Evolutionary conservation across 805 yeast species (phyloP).

Genomic region (Limtongia smithiae): DNA sequence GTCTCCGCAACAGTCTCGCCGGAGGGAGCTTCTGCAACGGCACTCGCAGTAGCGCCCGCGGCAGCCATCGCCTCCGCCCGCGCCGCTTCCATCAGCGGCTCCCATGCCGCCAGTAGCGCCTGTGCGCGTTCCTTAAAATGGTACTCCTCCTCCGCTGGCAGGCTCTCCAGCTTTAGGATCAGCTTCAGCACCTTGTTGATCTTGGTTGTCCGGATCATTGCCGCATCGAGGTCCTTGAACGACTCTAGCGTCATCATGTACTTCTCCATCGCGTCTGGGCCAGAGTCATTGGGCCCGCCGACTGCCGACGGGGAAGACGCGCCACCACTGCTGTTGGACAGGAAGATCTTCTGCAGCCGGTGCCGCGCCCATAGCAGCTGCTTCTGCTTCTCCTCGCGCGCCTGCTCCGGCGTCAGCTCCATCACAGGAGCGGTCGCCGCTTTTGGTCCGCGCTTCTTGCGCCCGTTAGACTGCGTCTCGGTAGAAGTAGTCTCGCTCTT

Average conservation of each 20-base stretch:
- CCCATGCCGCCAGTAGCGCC: constrained; percentile 33
- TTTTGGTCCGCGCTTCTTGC: constrained; percentile 2
- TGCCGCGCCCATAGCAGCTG: constrained; percentile 35
- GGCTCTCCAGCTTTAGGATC: constrained; percentile 32
- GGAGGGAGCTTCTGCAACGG: too few species aligned
- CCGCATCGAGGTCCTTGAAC: constrained; percentile 33
- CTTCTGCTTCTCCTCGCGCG: constrained; percentile 25
- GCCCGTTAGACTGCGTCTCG: background rate
- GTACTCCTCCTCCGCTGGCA: constrained; percentile 35
- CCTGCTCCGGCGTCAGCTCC: constrained; percentile 2
- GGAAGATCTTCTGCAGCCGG: constrained; percentile 35
- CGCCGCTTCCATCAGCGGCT: constrained; percentile 15
- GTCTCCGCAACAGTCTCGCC: background rate
- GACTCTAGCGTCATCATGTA: constrained; percentile 33
- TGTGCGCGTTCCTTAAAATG: constrained; percentile 34
- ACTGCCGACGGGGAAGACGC: too few species aligned
- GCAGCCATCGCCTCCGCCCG: constrained; percentile 9
- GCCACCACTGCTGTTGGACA: constrained; percentile 29
- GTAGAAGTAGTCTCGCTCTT: background rate
- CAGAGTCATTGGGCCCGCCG: constrained; percentile 32
- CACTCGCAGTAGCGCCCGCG: background rate
- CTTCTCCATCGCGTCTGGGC: constrained; percentile 33
- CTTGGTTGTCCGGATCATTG: constrained; percentile 36
- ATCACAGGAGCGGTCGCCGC: constrained; percentile 16
- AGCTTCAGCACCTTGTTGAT: constrained; percentile 38